A percentile compares a stretch with the other conserved stretches of the same genome.
Evolutionary conservation across 345 rosid genomes (phyloP).

Genomic region (Euphorbia tirucalli): DNA sequence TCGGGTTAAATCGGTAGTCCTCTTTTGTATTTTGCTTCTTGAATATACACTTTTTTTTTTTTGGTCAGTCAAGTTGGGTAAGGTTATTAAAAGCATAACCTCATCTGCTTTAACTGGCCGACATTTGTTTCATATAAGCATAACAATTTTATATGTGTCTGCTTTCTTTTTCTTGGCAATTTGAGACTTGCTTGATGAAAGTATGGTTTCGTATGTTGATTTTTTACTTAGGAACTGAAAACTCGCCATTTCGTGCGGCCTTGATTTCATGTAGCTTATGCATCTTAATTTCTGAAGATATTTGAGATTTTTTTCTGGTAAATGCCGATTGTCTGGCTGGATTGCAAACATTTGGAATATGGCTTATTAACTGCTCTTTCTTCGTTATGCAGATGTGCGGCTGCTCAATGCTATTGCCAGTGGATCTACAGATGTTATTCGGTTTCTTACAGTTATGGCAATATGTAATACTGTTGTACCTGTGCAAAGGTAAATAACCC

Average conservation of each 20-base stretch:
- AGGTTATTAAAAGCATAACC: no score
- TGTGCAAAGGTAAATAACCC: constrained; percentile 54
- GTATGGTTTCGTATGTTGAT: neutral
- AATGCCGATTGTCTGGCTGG: neutral
- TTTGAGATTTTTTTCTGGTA: neutral
- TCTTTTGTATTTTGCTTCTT: neutral
- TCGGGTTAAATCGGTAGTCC: no score
- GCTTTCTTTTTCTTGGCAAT: constrained; percentile 1
- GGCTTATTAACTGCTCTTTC: constrained; percentile 19
- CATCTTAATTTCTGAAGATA: constrained; percentile 5
- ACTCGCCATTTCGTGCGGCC: neutral
- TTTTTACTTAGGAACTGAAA: neutral
- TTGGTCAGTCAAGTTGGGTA: no score
- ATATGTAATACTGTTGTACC: constrained; percentile 94
- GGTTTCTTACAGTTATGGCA: constrained; percentile 89
- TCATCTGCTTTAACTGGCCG: no score
- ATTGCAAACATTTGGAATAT: neutral
- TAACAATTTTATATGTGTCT: no score
- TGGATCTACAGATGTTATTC: constrained; percentile 77
- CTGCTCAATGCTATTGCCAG: constrained; percentile 68
- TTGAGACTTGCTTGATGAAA: neutral
- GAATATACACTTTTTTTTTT: neutral
- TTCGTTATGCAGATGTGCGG: constrained; percentile 46
- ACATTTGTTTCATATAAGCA: no score
- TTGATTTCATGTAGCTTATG: neutral